These are phyloP conservation scores for Phytophthora fragariaefolia DNA, from an alignment of 352 stramenopile species.

Conservation along the genomic window DNA sequence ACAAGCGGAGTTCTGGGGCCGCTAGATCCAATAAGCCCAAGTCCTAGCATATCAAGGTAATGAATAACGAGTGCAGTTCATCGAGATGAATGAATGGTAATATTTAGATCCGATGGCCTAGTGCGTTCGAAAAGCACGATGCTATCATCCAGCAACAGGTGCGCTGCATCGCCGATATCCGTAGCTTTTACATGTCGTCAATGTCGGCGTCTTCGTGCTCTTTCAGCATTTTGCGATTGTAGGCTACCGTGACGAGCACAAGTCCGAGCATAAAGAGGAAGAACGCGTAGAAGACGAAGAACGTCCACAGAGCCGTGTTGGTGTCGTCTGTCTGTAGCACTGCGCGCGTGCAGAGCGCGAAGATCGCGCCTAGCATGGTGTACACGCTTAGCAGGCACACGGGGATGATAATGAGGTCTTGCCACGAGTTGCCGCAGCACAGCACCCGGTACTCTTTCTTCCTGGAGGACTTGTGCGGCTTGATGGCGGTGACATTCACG, in stretches of 20 bases:
- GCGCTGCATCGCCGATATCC: neutral
- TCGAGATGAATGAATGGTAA: conserved; percentile 22
- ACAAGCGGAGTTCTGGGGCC: neutral
- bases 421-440: conserved; percentile 79
- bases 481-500: conserved; percentile 58
- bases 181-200: conserved; percentile 24
- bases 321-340: conserved; percentile 84
- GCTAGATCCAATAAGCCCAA: conserved; percentile 11
- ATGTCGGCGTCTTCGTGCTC: conserved; percentile 48
- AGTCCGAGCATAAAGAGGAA: conserved; percentile 70
- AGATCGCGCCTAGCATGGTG: conserved; percentile 66
- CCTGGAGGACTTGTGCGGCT: conserved; percentile 52
- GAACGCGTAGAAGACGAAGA: conserved; percentile 75
- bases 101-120: conserved; percentile 16
- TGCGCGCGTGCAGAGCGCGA: conserved; percentile 71
- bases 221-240: conserved; percentile 69
- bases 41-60: conserved; percentile 26
- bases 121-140: neutral
- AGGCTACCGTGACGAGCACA: conserved; percentile 65
- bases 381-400: conserved; percentile 68
- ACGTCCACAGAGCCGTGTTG: conserved; percentile 79
- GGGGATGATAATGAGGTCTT: conserved; percentile 77
- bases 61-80: conserved; percentile 8
- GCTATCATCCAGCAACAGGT: neutral
- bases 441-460: conserved; percentile 50